Conservation (phyloP, 129 eudicot species). For the Flaveria linearis region DNA sequence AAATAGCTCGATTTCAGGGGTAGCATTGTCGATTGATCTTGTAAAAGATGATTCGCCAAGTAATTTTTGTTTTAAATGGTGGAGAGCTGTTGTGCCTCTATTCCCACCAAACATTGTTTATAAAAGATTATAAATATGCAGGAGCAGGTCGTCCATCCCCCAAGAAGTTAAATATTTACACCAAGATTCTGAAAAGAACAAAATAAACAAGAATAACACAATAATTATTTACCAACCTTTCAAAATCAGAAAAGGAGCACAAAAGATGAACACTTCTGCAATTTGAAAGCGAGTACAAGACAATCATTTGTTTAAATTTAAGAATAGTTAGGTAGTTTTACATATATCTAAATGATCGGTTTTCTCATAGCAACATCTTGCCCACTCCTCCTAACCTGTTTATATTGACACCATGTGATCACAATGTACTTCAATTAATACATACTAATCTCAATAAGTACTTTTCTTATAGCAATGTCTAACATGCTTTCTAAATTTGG, state of each 20-base stretch:
- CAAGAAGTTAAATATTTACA: constrained; percentile 38
- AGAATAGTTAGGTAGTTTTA: not conserved
- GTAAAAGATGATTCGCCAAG: constrained; percentile 56
- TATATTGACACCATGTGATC: not conserved
- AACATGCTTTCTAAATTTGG: not conserved
- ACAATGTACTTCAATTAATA: not conserved
- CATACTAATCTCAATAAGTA: not conserved
- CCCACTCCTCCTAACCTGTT: not conserved
- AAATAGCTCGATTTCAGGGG: constrained; percentile 84
- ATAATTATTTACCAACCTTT: not conserved
- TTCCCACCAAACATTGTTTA: constrained; percentile 84
- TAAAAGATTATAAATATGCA: constrained; percentile 41
- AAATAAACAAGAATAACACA: not conserved
- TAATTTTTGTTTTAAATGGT: constrained; percentile 60
- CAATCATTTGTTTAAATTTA: not conserved
- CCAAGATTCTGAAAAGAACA: constrained; percentile 37
- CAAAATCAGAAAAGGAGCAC: not conserved
- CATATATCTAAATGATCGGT: not conserved
- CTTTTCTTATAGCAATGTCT: not conserved
- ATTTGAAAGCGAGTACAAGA: not conserved
- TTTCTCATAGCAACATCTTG: not conserved
- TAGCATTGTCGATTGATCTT: constrained; percentile 47
- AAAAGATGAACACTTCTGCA: not conserved
- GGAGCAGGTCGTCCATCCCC: constrained; percentile 65
- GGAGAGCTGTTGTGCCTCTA: constrained; percentile 53